These are phyloP conservation scores for Macrocystidia cucumis DNA, from an alignment of 1,284 basidiomycete species.

Conservation along the genomic window DNA sequence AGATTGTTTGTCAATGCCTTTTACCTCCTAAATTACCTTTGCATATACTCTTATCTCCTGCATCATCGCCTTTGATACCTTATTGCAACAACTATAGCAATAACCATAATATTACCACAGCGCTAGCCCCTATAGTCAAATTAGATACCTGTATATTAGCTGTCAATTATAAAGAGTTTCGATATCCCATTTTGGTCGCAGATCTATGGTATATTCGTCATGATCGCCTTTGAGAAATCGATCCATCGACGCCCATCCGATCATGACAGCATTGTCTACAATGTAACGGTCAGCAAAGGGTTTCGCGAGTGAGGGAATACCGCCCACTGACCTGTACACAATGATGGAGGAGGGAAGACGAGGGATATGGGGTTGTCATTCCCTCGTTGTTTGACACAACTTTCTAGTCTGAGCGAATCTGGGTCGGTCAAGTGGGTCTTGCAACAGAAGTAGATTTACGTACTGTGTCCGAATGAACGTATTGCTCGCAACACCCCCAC, in stretches of 20 bases:
- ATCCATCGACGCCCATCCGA: constrained; percentile 83
- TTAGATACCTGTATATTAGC: background rate
- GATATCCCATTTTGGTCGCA: constrained; percentile 64
- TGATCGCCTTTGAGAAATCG: constrained; percentile 61
- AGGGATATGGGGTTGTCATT: constrained; percentile 27
- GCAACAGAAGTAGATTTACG: constrained; percentile 10
- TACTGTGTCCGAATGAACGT: constrained; percentile 57
- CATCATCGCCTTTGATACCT: constrained; percentile 8
- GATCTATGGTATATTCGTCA: constrained; percentile 58
- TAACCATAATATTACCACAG: too few relatives aligned
- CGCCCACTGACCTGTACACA: constrained; percentile 72
- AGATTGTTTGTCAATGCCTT: too few relatives aligned
- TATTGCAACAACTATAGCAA: too few relatives aligned
- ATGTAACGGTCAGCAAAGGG: background rate
- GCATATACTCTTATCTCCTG: constrained; percentile 5
- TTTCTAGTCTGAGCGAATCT: constrained; percentile 8
- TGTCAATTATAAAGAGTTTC: constrained; percentile 33
- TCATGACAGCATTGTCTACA: constrained; percentile 94
- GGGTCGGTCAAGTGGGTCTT: background rate
- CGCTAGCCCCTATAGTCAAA: too few relatives aligned
- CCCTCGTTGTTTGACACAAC: constrained; percentile 8
- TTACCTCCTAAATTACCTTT: background rate
- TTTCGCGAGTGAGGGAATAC: background rate
- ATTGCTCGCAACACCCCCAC: constrained; percentile 91
- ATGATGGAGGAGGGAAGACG: constrained; percentile 61